Percentiles rank a stretch among this genome's conserved stretches.
Conservation (phyloP, 192 early-diverging fungal genomes). For the Mortierella claussenii region DNA sequence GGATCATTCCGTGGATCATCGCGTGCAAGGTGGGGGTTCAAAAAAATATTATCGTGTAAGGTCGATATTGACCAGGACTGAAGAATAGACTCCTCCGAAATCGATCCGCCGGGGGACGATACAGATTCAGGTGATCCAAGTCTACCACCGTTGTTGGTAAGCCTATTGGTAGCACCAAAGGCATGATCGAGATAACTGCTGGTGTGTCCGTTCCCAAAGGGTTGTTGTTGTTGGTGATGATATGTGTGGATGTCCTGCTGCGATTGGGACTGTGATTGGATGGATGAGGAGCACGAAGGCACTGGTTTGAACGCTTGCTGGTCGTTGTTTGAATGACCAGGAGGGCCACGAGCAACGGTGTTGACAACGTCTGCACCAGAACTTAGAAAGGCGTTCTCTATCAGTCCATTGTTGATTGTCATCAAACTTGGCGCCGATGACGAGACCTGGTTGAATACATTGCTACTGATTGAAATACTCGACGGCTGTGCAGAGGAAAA, state of each 20-base stretch:
- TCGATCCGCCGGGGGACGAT: constrained; percentile 17
- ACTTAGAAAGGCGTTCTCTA: too few relatives aligned
- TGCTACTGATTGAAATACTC: too few relatives aligned
- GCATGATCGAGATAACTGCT: neutral
- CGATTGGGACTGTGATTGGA: neutral
- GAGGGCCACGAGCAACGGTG: too few relatives aligned
- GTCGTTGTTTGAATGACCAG: too few relatives aligned
- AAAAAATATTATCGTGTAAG: constrained; percentile 15
- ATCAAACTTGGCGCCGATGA: too few relatives aligned
- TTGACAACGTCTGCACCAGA: too few relatives aligned
- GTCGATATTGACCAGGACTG: constrained; percentile 37
- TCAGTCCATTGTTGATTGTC: too few relatives aligned
- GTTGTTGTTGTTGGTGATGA: neutral
- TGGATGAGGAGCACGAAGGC: too few relatives aligned
- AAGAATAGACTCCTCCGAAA: constrained; percentile 27
- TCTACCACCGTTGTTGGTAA: neutral
- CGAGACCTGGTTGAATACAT: too few relatives aligned
- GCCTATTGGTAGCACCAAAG: constrained; percentile 1
- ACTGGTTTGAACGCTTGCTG: too few relatives aligned
- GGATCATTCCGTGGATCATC: constrained; percentile 41
- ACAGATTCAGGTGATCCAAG: constrained; percentile 27
- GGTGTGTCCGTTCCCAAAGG: neutral
- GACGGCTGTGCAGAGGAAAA: constrained; percentile 16
- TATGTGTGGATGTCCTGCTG: neutral
- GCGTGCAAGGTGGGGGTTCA: constrained; percentile 23